Percentiles rank a stretch among this genome's conserved stretches.
These are phyloP conservation scores for Lactuca sativa DNA, from an alignment of 129 eudicot species.

Conservation along the genomic window DNA sequence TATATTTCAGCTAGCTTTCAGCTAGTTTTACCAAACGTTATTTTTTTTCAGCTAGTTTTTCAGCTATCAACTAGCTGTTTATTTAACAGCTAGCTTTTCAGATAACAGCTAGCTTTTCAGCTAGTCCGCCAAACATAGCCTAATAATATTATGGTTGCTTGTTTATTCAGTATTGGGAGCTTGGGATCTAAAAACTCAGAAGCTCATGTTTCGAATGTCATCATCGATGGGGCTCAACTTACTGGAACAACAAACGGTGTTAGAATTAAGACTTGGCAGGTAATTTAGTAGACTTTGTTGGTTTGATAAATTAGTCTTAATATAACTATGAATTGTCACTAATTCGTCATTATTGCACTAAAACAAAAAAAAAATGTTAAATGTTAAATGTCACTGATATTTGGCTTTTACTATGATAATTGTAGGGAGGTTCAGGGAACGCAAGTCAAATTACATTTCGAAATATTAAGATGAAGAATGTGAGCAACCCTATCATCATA, in stretches of 20 bases:
- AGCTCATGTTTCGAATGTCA: conserved; percentile 75
- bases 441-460: conserved; percentile 72
- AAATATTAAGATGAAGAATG: conserved; percentile 64
- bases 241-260: conserved; percentile 78
- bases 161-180: conserved; percentile 73
- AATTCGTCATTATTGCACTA: not conserved
- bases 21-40: too few species aligned
- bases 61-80: too few species aligned
- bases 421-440: conserved; percentile 87
- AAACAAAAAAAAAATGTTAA: not conserved
- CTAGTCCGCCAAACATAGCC: too few species aligned
- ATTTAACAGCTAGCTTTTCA: too few species aligned
- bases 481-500: conserved; percentile 70
- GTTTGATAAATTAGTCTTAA: too few species aligned
- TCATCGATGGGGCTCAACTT: conserved; percentile 60
- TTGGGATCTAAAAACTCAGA: conserved; percentile 64
- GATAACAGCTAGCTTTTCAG: too few species aligned
- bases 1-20: too few species aligned
- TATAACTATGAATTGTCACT: not conserved
- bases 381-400: not conserved
- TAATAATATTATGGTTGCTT: not conserved
- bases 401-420: not conserved
- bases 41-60: too few species aligned
- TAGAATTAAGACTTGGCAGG: conserved; percentile 93
- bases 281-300: not conserved